Evolutionary conservation across 306 rosid species (phyloP), one percentile per base, ranked within the genome.

Genomic region (Dalbergia cultrata): DNA sequence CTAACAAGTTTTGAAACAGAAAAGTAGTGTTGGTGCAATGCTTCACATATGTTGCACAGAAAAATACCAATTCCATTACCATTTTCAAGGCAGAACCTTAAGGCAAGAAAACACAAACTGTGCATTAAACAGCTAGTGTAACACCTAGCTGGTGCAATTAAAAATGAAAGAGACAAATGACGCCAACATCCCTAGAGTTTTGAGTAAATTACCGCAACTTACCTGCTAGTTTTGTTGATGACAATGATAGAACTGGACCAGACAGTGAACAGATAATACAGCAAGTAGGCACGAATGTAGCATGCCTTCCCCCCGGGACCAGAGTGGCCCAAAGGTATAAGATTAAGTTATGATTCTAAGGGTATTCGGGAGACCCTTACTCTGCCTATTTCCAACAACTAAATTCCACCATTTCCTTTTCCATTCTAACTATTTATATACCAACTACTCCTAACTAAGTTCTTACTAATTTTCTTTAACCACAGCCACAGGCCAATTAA

Each of bases 1-100:
- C 6, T 78, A 7, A 60, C 7, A 19, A 52, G 44, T 70, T 72
- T 58, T 33, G 21, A 50, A 41, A 10, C 13, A 45, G 7, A 52
- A 57, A 7, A 74, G 26, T 26, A 53, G 35, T 69, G 54, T 49
- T 7, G 58, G 33, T 58, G 19, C 56, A 41, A 43, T 71, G 49
- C 52, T 35, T 50, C n/a, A 58, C 37, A 45, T 8, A 52, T 74
- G 64, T 43, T 8, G 76, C 67, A 70, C 13, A 34, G 26, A 21
- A 18, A 71, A 72, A 34, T 16, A 41, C 54, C 61, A 76, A 39
- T 44, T 71, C 60, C 5, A 63, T 34, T 37, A 56, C 37, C 53
- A 12, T 43, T 61, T 70, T 37, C 21, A 54, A 70, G 65, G 62
- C 61, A 56, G 44, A 9, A 31, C 4, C 31, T 35, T 41, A 61